Conservation (phyloP, 2,329 filamentous ascomycete species). For the Clarireedia sp. region DNA sequence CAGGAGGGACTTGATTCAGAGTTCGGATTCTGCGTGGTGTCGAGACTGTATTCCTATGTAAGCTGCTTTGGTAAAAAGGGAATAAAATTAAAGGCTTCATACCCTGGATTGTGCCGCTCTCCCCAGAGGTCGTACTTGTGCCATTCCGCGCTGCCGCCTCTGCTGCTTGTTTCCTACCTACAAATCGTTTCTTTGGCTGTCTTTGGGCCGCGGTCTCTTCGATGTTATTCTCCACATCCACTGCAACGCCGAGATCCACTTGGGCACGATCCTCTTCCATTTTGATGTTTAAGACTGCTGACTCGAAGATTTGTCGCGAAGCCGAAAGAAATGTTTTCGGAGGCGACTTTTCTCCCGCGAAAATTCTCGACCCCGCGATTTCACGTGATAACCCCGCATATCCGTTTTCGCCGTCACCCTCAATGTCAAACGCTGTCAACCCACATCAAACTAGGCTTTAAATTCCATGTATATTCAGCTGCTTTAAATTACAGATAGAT, state of each 20-base stretch:
- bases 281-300: conserved; percentile 28
- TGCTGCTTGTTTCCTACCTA: conserved; percentile 70
- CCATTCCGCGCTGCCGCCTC: conserved; percentile 41
- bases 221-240: conserved; percentile 52
- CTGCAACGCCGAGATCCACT: conserved; percentile 61
- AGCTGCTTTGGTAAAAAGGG: not conserved
- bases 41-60: conserved; percentile 44
- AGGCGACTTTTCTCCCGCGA: not conserved
- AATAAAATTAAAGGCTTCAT: conserved; percentile 26
- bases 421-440: too few species aligned
- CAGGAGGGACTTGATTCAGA: conserved; percentile 83
- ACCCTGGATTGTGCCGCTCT: conserved; percentile 63
- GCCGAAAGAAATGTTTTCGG: not conserved
- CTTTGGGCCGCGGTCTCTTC: conserved; percentile 42
- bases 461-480: too few species aligned
- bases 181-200: conserved; percentile 86
- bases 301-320: not conserved
- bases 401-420: too few species aligned
- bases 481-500: too few species aligned
- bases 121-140: conserved; percentile 36
- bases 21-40: conserved; percentile 66
- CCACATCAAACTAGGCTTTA: not conserved
- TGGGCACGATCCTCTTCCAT: conserved; percentile 69
- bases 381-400: not conserved
- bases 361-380: not conserved